Percentiles rank a stretch among this genome's conserved stretches.
Conservation (phyloP, 768 basidiomycete species). For the Calocera cornea region DNA sequence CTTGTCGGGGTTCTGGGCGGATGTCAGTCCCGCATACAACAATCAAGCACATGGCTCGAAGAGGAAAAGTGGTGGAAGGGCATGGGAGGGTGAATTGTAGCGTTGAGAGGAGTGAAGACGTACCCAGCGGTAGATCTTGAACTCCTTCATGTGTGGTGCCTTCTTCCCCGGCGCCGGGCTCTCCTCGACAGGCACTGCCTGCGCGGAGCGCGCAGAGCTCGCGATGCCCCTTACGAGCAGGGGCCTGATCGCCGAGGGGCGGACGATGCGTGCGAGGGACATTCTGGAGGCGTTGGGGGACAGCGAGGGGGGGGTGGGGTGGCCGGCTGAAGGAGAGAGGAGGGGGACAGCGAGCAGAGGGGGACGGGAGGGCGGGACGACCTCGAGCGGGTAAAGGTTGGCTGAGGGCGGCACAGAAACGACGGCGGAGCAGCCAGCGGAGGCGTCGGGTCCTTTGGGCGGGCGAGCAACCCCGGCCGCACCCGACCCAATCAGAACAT, state of each 20-base stretch:
- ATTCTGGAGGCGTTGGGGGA: constrained; percentile 5
- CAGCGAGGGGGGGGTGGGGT: constrained; percentile 3
- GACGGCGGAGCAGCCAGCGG: neutral
- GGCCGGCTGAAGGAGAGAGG: neutral
- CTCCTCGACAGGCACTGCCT: constrained; percentile 15
- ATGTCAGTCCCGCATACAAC: constrained; percentile 1
- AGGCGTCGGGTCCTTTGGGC: neutral
- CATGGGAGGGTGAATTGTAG: neutral
- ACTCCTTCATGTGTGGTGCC: constrained; percentile 71
- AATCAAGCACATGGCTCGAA: constrained; percentile 7
- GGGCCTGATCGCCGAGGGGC: neutral
- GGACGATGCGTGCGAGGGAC: constrained; percentile 8
- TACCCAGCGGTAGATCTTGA: constrained; percentile 99
- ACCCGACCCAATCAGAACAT: neutral
- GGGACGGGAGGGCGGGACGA: neutral
- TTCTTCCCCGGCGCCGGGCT: constrained; percentile 24
- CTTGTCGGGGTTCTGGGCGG: constrained; percentile 74
- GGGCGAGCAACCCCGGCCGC: neutral
- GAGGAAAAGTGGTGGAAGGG: too few relatives aligned
- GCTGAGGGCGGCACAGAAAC: too few relatives aligned
- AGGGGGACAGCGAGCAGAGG: neutral
- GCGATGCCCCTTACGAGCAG: neutral
- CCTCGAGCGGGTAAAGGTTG: constrained; percentile 7
- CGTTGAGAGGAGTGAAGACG: constrained; percentile 19
- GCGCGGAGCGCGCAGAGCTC: constrained; percentile 1